phyloP scores from a whole-genome alignment of 2,329 filamentous ascomycete genomes.

The Endothia cerciana region DNA sequence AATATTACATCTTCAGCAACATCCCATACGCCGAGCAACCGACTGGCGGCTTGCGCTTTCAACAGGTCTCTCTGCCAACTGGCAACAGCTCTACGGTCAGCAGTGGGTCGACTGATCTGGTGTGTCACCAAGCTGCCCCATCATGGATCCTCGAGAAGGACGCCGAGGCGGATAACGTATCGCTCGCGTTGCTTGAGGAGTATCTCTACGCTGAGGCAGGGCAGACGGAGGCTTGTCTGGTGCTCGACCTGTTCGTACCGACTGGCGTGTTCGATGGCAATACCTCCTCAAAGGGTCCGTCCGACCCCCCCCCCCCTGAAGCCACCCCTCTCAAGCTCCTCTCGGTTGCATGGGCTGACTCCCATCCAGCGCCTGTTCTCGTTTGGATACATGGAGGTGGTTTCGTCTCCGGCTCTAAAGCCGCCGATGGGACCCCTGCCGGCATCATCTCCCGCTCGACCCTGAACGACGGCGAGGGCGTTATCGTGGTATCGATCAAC shows the following conservation, averaged over 20 bases:
- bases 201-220: conserved; percentile 30
- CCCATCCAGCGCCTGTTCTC: conserved; percentile 46
- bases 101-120: conserved; percentile 17
- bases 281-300: conserved; percentile 8
- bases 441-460: conserved; percentile 24
- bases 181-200: conserved; percentile 25
- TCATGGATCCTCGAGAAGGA: conserved; percentile 33
- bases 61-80: conserved; percentile 36
- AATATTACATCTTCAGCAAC: conserved; percentile 45
- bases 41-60: conserved; percentile 41
- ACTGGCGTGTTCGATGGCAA: conserved; percentile 36
- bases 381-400: conserved; percentile 52
- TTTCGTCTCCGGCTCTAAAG: conserved; percentile 48
- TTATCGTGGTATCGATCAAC: conserved; percentile 53
- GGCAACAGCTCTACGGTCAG: conserved; percentile 35
- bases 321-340: too few relatives aligned
- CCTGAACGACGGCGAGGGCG: conserved; percentile 36
- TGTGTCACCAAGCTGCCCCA: conserved; percentile 40
- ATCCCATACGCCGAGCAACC: conserved; percentile 44
- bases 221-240: conserved; percentile 51
- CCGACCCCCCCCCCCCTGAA: background rate
- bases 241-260: conserved; percentile 54
- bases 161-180: conserved; percentile 24
- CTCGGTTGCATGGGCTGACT: conserved; percentile 35
- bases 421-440: conserved; percentile 31